Evolutionary conservation across 2,329 filamentous ascomycete genomes (phyloP).

Genomic region (Alternaria sp.): DNA sequence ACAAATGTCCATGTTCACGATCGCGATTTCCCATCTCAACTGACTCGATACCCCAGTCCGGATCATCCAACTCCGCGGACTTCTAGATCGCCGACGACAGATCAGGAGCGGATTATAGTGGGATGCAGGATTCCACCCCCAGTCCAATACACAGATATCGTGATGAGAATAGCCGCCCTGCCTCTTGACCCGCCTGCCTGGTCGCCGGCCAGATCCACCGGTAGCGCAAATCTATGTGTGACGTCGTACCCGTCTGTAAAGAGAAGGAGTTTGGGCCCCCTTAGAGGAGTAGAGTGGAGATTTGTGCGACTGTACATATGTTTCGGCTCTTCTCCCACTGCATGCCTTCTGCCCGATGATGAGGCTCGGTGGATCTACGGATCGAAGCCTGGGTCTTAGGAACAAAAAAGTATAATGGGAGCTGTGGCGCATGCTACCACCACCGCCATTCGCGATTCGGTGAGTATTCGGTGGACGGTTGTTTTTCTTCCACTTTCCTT

Average conservation of each 20-base stretch:
- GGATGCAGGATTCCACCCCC: constrained; percentile 7
- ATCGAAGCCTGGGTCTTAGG: neutral
- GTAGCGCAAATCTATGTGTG: constrained; percentile 13
- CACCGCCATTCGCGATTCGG: neutral
- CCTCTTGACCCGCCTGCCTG: constrained; percentile 6
- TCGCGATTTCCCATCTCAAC: constrained; percentile 1
- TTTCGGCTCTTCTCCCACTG: constrained; percentile 2
- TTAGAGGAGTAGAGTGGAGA: constrained; percentile 5
- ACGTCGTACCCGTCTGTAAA: constrained; percentile 7
- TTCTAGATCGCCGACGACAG: constrained; percentile 15
- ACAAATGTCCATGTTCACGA: constrained; percentile 2
- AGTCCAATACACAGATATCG: neutral
- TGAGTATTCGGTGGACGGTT: neutral
- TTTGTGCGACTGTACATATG: constrained; percentile 6
- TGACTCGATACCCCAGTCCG: constrained; percentile 17
- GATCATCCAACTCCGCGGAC: constrained; percentile 16
- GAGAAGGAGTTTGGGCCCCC: neutral
- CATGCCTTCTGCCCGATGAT: constrained; percentile 1
- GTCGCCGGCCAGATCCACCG: constrained; percentile 14
- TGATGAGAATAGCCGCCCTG: constrained; percentile 9
- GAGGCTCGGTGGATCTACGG: constrained; percentile 3
- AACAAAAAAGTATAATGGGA: neutral
- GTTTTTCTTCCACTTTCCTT: constrained; percentile 1
- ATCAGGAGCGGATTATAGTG: neutral
- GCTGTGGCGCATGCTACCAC: constrained; percentile 2